Evolutionary conservation across 345 rosid genomes (phyloP).

Genomic region (Corymbia maculata): DNA sequence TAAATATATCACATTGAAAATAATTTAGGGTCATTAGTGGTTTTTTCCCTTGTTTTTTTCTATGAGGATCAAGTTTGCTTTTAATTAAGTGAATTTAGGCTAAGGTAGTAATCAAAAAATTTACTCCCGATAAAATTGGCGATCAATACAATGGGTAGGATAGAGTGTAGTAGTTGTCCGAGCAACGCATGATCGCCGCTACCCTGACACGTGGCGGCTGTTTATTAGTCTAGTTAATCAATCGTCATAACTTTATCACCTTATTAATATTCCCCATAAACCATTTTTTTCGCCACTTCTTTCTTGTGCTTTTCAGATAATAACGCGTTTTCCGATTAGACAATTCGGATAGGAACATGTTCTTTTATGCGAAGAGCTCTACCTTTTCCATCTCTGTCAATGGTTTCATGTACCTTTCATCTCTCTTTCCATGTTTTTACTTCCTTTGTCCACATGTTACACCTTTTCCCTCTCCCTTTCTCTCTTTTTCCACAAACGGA

Average conservation of each 20-base stretch:
- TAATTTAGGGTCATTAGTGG: neutral
- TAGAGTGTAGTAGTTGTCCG: neutral
- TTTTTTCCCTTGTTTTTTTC: neutral
- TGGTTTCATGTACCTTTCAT: neutral
- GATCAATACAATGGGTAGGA: neutral
- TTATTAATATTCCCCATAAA: neutral
- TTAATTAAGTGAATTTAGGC: neutral
- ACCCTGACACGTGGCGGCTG: neutral
- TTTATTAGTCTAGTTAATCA: neutral
- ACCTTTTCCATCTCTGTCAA: neutral
- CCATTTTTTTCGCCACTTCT: neutral
- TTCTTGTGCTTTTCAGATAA: neutral
- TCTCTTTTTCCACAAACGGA: neutral
- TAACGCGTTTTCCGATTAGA: neutral
- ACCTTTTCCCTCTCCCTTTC: neutral
- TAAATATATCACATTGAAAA: too few relatives aligned
- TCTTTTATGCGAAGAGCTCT: neutral
- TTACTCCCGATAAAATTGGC: neutral
- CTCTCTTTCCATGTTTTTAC: neutral
- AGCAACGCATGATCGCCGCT: rapidly evolving
- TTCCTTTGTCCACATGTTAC: neutral
- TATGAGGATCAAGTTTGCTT: neutral
- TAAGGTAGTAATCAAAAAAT: neutral
- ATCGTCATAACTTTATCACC: neutral
- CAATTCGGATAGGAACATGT: neutral